phyloP scores from a whole-genome alignment of 1,284 basidiomycete species.

The Meira nashicola region DNA sequence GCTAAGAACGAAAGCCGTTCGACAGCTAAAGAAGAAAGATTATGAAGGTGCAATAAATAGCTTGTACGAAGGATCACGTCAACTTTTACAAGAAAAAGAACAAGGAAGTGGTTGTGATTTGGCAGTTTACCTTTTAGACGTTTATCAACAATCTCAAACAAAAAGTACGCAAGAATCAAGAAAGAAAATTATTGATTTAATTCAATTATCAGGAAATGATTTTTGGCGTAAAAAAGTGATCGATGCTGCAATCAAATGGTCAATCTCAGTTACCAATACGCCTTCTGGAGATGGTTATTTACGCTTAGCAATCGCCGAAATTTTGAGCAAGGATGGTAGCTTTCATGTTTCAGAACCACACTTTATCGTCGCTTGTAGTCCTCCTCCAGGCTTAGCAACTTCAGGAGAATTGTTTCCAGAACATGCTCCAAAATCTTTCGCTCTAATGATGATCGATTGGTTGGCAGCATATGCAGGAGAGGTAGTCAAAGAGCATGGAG shows the following conservation, averaged over 20 bases:
- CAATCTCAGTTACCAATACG: conserved; percentile 21
- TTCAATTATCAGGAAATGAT: conserved; percentile 25
- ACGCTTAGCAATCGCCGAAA: conserved; percentile 36
- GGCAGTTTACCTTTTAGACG: conserved; percentile 48
- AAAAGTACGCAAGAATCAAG: conserved; percentile 26
- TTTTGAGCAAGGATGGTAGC: conserved; percentile 27
- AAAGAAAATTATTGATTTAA: conserved; percentile 12
- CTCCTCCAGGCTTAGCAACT: conserved; percentile 10
- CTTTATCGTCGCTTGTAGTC: conserved; percentile 26
- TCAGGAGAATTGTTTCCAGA: conserved; percentile 18
- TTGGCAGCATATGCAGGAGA: conserved; percentile 22
- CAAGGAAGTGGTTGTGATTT: conserved; percentile 50
- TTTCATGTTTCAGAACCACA: conserved; percentile 38
- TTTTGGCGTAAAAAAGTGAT: conserved; percentile 50
- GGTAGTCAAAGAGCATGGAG: conserved; percentile 22
- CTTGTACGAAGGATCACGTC: conserved; percentile 36
- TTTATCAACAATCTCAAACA: conserved; percentile 32
- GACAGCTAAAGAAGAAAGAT: conserved; percentile 48
- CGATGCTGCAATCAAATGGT: conserved; percentile 47
- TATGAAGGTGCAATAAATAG: conserved; percentile 42
- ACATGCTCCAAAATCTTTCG: conserved; percentile 26
- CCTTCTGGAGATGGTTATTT: conserved; percentile 39
- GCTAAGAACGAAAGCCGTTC: conserved; percentile 49
- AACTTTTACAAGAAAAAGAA: conserved; percentile 39
- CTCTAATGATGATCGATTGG: conserved; percentile 39